phyloP scores from a whole-genome alignment of 306 rosid genomes.

The Benincasa hispida region DNA sequence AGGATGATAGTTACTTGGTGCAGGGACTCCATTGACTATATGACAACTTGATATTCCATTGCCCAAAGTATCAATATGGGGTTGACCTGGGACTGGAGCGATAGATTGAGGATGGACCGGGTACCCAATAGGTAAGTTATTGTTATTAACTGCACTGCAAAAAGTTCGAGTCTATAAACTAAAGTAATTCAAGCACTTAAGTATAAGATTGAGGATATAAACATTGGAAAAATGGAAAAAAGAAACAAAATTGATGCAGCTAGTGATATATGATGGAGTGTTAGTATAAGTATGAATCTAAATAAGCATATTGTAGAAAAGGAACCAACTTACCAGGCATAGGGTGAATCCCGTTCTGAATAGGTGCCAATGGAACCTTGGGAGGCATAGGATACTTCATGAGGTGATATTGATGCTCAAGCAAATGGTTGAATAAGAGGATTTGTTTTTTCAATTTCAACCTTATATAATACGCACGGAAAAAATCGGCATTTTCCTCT shows the following conservation, averaged over 20 bases:
- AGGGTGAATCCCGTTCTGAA: conserved; percentile 89
- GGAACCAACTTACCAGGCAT: conserved; percentile 67
- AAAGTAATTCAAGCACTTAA: background rate
- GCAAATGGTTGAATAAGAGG: conserved; percentile 73
- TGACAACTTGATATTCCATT: conserved; percentile 68
- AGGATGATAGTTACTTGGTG: conserved; percentile 66
- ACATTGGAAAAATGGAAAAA: background rate
- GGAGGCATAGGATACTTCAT: conserved; percentile 64
- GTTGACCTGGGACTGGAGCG: conserved; percentile 55
- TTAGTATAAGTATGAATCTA: background rate
- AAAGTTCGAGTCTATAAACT: conserved; percentile 31
- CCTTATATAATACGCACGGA: conserved; percentile 83
- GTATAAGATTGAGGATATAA: background rate
- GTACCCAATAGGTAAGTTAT: conserved; percentile 86
- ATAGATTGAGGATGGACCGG: conserved; percentile 73
- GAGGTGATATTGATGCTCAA: conserved; percentile 77
- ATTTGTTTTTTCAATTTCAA: conserved; percentile 90
- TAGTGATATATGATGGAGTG: background rate
- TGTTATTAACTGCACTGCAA: conserved; percentile 91
- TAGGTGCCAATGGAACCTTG: conserved; percentile 90
- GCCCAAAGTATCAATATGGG: conserved; percentile 61
- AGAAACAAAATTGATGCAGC: background rate
- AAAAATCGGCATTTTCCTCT: conserved; percentile 92
- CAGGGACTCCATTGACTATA: conserved; percentile 87
- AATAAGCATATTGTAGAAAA: background rate